Evolutionary conservation across 345 rosid genomes (phyloP).

Genomic region (Firmiana major): DNA sequence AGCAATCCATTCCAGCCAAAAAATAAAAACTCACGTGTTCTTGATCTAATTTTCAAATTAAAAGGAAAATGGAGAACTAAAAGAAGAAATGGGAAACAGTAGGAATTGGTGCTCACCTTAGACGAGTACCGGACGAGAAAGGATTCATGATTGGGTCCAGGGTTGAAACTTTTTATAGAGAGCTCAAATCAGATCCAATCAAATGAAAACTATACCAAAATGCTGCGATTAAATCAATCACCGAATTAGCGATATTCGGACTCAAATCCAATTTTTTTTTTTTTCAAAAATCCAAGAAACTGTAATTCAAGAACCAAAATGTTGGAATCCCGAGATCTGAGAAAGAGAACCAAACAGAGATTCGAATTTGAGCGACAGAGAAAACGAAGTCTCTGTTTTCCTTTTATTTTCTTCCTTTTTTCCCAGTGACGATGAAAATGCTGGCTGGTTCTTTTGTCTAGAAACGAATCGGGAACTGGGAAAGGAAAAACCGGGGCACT

Average conservation of each 20-base stretch:
- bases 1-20: background rate
- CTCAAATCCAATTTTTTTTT: background rate
- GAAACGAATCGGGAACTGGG: background rate
- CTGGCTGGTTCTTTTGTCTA: slow-evolving; percentile 17
- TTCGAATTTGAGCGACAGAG: slow-evolving; percentile 43
- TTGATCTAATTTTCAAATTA: slow-evolving; percentile 10
- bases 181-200: slow-evolving; percentile 37
- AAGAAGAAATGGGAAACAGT: slow-evolving; percentile 9
- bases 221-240: background rate
- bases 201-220: slow-evolving; percentile 8
- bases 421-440: slow-evolving; percentile 22
- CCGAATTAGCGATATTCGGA: slow-evolving; percentile 3
- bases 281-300: background rate
- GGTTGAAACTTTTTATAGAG: slow-evolving; percentile 6
- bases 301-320: slow-evolving; percentile 30
- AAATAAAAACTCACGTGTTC: background rate
- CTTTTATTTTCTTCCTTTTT: background rate
- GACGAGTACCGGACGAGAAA: slow-evolving; percentile 91
- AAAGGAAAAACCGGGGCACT: background rate
- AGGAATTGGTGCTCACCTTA: slow-evolving; percentile 48
- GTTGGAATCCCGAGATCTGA: slow-evolving; percentile 27
- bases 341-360: slow-evolving; percentile 21
- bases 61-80: background rate
- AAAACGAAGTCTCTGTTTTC: background rate
- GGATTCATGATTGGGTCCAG: slow-evolving; percentile 82